These are phyloP conservation scores for Favolaschia claudopus DNA, from an alignment of 768 basidiomycete genomes.

Conservation along the genomic window DNA sequence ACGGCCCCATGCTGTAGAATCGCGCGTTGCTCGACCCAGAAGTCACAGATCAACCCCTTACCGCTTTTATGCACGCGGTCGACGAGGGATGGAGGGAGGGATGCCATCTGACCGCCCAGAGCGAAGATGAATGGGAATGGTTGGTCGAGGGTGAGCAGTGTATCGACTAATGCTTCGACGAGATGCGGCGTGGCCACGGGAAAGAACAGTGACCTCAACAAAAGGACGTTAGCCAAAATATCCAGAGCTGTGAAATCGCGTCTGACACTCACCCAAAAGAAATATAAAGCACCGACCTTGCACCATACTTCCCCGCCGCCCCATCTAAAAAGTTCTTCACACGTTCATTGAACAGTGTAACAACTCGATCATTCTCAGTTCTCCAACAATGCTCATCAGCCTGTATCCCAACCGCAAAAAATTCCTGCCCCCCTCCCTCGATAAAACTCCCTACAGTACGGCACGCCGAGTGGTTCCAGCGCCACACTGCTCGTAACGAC, in stretches of 20 bases:
- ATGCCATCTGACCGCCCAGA: neutral
- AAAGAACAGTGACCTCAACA: neutral
- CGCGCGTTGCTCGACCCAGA: conserved; percentile 6
- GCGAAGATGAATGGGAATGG: conserved; percentile 13
- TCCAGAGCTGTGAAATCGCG: neutral
- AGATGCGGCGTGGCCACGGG: neutral
- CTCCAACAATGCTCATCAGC: neutral
- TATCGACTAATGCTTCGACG: neutral
- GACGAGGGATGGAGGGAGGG: neutral
- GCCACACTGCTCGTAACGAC: neutral
- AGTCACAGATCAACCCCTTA: conserved; percentile 10
- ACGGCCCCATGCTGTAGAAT: conserved; percentile 1
- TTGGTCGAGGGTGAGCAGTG: neutral
- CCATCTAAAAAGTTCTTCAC: neutral
- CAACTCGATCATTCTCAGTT: too few relatives aligned
- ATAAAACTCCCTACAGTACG: neutral
- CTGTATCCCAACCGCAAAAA: conserved; percentile 10
- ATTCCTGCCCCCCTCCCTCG: neutral
- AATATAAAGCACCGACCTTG: conserved; percentile 14
- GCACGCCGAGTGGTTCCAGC: conserved; percentile 9
- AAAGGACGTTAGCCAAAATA: neutral
- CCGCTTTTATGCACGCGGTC: neutral
- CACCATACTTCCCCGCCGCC: neutral
- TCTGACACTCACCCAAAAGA: conserved; percentile 13
- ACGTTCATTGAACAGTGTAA: neutral